Percentiles rank a stretch among this genome's conserved stretches.
Evolutionary conservation across 768 basidiomycete genomes (phyloP).

Genomic region (Agrocybe chaxingu): DNA sequence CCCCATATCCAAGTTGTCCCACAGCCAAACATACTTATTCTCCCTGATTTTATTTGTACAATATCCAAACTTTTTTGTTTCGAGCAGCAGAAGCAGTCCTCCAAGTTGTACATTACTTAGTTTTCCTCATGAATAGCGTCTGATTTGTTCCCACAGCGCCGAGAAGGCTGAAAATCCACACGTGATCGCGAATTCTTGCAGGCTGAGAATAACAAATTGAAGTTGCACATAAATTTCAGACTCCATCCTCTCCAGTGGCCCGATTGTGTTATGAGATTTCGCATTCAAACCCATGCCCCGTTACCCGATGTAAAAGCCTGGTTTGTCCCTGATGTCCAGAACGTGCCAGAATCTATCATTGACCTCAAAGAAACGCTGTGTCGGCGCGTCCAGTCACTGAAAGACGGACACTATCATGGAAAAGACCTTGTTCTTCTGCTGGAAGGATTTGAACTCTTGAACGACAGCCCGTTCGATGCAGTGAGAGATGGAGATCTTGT

Average conservation of each 20-base stretch:
- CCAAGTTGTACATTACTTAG: not conserved
- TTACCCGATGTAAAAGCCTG: slow-evolving; percentile 50
- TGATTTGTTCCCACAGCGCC: too few species aligned
- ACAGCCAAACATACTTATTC: too few species aligned
- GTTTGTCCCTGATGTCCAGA: slow-evolving; percentile 37
- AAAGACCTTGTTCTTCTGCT: slow-evolving; percentile 30
- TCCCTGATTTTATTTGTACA: too few species aligned
- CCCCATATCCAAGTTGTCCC: too few species aligned
- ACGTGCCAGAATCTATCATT: slow-evolving; percentile 23
- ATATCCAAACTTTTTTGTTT: not conserved
- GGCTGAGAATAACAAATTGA: too few species aligned
- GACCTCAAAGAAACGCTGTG: slow-evolving; percentile 39
- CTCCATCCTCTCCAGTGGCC: not conserved
- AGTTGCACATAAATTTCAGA: too few species aligned
- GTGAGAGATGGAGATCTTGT: slow-evolving; percentile 51
- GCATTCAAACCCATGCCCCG: slow-evolving; percentile 44
- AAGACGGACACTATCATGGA: slow-evolving; percentile 15
- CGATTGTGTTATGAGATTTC: slow-evolving; percentile 41
- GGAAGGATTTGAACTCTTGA: slow-evolving; percentile 48
- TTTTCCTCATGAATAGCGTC: too few species aligned
- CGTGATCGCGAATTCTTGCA: too few species aligned
- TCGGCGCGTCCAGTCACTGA: slow-evolving; percentile 28
- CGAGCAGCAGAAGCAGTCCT: not conserved
- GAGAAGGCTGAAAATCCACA: too few species aligned
- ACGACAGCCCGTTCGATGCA: slow-evolving; percentile 32